These are phyloP conservation scores for Mariannaea sp. DNA, from an alignment of 2,329 filamentous ascomycete species.

Conservation along the genomic window DNA sequence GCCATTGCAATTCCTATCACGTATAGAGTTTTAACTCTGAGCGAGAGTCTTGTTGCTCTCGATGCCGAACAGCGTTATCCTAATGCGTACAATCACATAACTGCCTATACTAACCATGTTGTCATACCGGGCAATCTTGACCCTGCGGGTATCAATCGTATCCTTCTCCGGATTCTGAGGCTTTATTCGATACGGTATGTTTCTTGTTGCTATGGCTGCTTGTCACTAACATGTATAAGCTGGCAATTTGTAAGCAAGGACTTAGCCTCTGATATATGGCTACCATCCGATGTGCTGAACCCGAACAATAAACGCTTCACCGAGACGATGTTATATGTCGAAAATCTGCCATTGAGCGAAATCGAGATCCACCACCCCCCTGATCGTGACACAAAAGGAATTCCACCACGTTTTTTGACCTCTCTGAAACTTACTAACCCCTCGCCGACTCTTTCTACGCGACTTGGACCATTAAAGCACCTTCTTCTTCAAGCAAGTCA, in stretches of 20 bases:
- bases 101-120: conserved; percentile 47
- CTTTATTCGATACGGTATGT: conserved; percentile 49
- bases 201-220: neutral
- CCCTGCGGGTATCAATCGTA: conserved; percentile 41
- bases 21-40: conserved; percentile 48
- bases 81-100: conserved; percentile 43
- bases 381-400: conserved; percentile 45
- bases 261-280: conserved; percentile 38
- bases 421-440: conserved; percentile 49
- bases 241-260: conserved; percentile 46
- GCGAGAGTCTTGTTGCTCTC: conserved; percentile 43
- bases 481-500: conserved; percentile 45
- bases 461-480: conserved; percentile 48
- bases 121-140: conserved; percentile 48
- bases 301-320: conserved; percentile 37
- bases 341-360: conserved; percentile 48
- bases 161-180: conserved; percentile 44
- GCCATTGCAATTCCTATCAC: conserved; percentile 49
- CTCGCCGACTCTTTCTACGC: conserved; percentile 47
- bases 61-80: conserved; percentile 43
- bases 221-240: conserved; percentile 36
- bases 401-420: conserved; percentile 46
- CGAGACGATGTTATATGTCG: conserved; percentile 45
- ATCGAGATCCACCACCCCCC: conserved; percentile 42
- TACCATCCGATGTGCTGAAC: conserved; percentile 47